Percentiles rank a stretch among this genome's conserved stretches.
These are phyloP conservation scores for Chlamydomonas sp. DNA, from an alignment of 139 green algal genomes.

Conservation along the genomic window DNA sequence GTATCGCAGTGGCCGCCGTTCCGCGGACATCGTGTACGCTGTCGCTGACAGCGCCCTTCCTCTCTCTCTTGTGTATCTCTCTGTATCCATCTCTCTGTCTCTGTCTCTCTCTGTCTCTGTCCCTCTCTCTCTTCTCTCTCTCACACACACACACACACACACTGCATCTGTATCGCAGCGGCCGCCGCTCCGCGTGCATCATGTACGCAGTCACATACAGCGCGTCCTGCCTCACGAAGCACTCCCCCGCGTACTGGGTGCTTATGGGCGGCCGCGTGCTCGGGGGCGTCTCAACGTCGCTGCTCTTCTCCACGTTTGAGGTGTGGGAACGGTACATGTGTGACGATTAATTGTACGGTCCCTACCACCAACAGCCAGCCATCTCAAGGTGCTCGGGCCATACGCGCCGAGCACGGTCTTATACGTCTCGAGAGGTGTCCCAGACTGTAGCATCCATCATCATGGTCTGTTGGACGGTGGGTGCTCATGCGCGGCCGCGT, in stretches of 20 bases:
- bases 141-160: not conserved
- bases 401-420: too few species aligned
- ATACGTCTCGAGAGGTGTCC: too few species aligned
- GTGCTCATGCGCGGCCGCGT: conserved; percentile 82
- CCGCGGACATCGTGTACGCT: not conserved
- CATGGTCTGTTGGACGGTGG: too few species aligned
- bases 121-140: conserved; percentile 3
- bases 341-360: too few species aligned
- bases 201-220: conserved; percentile 83
- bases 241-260: conserved; percentile 78
- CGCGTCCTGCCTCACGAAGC: conserved; percentile 89
- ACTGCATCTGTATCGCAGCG: conserved; percentile 38
- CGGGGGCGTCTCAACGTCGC: conserved; percentile 86
- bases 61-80: not conserved
- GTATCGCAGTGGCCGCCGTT: not conserved
- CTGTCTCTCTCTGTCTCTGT: too few species aligned
- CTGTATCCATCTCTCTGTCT: too few species aligned
- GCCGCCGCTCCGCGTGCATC: conserved; percentile 73
- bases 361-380: too few species aligned
- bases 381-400: too few species aligned
- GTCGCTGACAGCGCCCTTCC: not conserved
- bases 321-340: conserved; percentile 65
- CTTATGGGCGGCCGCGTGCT: conserved; percentile 83
- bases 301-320: conserved; percentile 96
- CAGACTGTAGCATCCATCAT: too few species aligned